Percentiles rank a stretch among this genome's conserved stretches.
Conservation (phyloP, 805 yeast species). For the Blastobotrys attinorum region DNA sequence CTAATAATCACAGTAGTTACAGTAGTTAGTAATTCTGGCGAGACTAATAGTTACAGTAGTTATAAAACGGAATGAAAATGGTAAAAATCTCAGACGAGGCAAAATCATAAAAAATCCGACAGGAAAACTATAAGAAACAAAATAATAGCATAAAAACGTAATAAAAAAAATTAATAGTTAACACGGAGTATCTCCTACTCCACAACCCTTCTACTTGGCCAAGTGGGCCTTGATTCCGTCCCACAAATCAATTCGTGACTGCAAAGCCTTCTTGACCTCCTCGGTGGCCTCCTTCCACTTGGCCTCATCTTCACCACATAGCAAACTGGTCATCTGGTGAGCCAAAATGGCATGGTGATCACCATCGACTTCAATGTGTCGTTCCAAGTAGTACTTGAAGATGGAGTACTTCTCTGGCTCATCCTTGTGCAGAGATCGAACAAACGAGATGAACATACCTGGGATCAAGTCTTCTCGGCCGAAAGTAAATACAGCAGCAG, state of each 20-base stretch:
- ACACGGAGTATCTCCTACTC: too few species aligned
- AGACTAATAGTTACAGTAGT: too few species aligned
- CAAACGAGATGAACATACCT: constrained; percentile 18
- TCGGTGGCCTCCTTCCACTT: constrained; percentile 17
- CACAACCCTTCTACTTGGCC: too few species aligned
- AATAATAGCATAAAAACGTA: too few species aligned
- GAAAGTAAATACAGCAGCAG: constrained; percentile 19
- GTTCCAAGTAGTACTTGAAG: constrained; percentile 19
- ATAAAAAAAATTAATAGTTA: too few species aligned
- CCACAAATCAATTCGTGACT: constrained; percentile 16
- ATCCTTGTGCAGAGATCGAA: constrained; percentile 14
- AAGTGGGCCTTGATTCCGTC: constrained; percentile 12
- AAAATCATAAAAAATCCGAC: too few species aligned
- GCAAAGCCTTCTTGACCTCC: constrained; percentile 15
- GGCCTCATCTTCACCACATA: constrained; percentile 16
- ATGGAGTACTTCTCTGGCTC: constrained; percentile 16
- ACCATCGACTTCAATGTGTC: constrained; percentile 19
- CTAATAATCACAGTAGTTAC: too few species aligned
- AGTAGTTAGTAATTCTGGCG: too few species aligned
- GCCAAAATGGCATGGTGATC: constrained; percentile 19
- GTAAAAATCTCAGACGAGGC: too few species aligned
- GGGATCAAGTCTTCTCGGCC: constrained; percentile 19
- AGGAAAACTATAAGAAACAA: too few species aligned
- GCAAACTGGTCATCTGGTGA: constrained; percentile 16
- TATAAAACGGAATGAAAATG: too few species aligned